phyloP scores from a whole-genome alignment of 1,284 basidiomycete species.

The Moesziomyces antarcticus region DNA sequence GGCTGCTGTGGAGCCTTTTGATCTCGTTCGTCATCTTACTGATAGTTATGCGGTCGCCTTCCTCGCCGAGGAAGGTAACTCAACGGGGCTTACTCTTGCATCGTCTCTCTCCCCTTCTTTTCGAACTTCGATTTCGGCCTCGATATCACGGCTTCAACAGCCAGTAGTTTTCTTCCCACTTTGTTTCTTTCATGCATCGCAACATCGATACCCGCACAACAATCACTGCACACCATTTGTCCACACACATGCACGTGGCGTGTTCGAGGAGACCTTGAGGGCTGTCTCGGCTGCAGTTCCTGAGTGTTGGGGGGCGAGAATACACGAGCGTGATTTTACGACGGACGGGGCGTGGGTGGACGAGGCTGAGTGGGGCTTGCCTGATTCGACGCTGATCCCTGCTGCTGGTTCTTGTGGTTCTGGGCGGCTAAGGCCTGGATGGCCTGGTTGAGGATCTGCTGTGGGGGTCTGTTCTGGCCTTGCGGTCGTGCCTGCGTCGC shows the following conservation, averaged over 20 bases:
- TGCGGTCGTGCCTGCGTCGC: not conserved
- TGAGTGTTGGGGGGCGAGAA: too few relatives aligned
- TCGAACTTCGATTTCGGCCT: not conserved
- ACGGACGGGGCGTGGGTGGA: constrained; percentile 6
- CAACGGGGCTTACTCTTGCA: constrained; percentile 59
- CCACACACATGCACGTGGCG: not conserved
- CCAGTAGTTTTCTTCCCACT: constrained; percentile 12
- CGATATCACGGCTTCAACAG: constrained; percentile 37
- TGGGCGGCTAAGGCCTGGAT: constrained; percentile 42
- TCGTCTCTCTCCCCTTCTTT: constrained; percentile 38
- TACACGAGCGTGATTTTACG: not conserved
- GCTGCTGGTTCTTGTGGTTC: constrained; percentile 31
- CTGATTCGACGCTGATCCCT: not conserved
- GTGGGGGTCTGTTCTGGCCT: constrained; percentile 9
- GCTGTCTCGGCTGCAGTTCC: too few relatives aligned
- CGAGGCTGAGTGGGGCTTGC: constrained; percentile 4
- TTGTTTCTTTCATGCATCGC: not conserved
- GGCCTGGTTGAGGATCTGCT: constrained; percentile 43
- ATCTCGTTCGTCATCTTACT: constrained; percentile 53
- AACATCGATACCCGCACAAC: not conserved
- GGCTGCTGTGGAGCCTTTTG: not conserved
- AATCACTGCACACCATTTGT: not conserved
- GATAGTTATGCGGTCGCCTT: constrained; percentile 58
- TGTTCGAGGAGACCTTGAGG: too few relatives aligned
- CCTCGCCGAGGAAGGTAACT: constrained; percentile 31